Evolutionary conservation across 768 basidiomycete species (phyloP).

Genomic region (Phanerochaete sordida): DNA sequence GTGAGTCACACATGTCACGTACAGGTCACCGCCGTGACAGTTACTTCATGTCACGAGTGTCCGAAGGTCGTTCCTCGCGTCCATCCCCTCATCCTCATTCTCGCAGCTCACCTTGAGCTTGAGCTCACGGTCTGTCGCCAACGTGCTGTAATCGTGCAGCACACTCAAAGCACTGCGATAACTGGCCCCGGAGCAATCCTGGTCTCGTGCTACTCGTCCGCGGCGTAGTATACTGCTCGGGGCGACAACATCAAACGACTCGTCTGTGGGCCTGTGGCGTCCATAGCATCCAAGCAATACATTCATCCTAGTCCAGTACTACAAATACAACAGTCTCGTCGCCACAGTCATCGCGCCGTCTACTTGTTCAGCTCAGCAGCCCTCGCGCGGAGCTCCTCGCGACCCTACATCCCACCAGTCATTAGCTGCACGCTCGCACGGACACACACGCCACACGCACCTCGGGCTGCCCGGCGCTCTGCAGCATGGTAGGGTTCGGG

Average conservation of each 20-base stretch:
- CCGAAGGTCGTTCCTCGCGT: too few relatives aligned
- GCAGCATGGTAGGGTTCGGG: slow-evolving; percentile 40
- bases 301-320: neutral
- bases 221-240: too few relatives aligned
- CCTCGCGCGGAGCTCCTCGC: slow-evolving; percentile 17
- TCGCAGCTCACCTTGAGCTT: too few relatives aligned
- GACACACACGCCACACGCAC: slow-evolving; percentile 28
- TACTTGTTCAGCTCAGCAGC: slow-evolving; percentile 17
- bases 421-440: neutral
- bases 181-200: too few relatives aligned
- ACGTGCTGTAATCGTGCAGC: too few relatives aligned
- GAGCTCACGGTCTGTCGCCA: neutral
- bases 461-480: slow-evolving; percentile 43
- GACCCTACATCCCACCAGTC: slow-evolving; percentile 4
- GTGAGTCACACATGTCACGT: slow-evolving; percentile 1
- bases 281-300: neutral
- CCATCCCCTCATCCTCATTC: too few relatives aligned
- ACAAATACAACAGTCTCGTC: neutral
- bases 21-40: neutral
- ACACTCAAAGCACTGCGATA: too few relatives aligned
- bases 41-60: neutral
- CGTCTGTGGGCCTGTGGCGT: too few relatives aligned
- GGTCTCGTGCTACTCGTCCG: too few relatives aligned
- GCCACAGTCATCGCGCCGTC: neutral
- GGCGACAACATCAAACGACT: too few relatives aligned